These are phyloP conservation scores for Pterocarpus macrocarpus DNA, from an alignment of 306 rosid genomes.

Conservation along the genomic window DNA sequence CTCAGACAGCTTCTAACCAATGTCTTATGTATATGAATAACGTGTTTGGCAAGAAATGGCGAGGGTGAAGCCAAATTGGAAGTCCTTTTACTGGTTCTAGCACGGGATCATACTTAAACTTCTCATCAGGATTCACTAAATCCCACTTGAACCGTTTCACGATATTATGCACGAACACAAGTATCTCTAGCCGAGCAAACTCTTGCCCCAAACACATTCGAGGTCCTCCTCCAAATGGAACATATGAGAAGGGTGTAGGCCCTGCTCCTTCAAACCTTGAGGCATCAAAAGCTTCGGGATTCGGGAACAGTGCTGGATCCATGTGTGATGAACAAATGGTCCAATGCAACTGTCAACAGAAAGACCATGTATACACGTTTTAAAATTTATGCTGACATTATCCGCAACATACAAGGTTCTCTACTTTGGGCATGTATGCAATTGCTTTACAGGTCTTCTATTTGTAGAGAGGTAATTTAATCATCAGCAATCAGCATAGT, in stretches of 20 bases:
- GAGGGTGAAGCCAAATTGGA: slow-evolving; percentile 55
- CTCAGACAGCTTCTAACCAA: not conserved
- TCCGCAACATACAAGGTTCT: too few species aligned
- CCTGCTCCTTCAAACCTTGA: slow-evolving; percentile 62
- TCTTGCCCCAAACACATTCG: slow-evolving; percentile 71
- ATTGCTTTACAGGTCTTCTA: too few species aligned
- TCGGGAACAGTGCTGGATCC: slow-evolving; percentile 51
- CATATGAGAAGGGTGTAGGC: slow-evolving; percentile 54
- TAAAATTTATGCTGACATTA: too few species aligned
- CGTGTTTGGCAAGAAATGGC: slow-evolving; percentile 21
- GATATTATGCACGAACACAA: slow-evolving; percentile 58
- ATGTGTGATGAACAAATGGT: slow-evolving; percentile 51
- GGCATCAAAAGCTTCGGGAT: slow-evolving; percentile 62
- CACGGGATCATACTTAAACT: slow-evolving; percentile 60
- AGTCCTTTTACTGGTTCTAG: slow-evolving; percentile 58
- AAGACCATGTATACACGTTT: not conserved
- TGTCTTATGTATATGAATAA: not conserved
- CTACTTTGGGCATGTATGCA: too few species aligned
- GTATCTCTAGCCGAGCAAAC: slow-evolving; percentile 61
- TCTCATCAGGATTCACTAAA: slow-evolving; percentile 50
- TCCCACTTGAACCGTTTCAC: slow-evolving; percentile 65
- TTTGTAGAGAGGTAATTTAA: too few species aligned
- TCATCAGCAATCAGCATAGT: not conserved
- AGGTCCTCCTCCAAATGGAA: slow-evolving; percentile 73
- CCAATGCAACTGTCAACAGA: slow-evolving; percentile 58